A percentile compares a stretch with the other conserved stretches of the same genome.
phyloP scores from a whole-genome alignment of 257 asterid species.

The Vinca minor region DNA sequence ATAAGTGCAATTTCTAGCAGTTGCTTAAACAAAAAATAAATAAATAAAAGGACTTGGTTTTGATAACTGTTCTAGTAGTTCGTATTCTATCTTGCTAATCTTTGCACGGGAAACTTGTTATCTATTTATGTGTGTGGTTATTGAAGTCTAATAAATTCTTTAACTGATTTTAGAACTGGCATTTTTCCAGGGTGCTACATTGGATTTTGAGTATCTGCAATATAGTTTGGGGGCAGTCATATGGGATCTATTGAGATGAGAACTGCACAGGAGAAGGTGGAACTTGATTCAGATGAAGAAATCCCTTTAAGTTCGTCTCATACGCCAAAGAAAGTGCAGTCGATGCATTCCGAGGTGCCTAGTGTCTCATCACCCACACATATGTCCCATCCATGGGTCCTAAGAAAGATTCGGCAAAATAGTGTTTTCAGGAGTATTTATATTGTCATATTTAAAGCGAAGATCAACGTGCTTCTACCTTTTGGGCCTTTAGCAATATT shows the following conservation, averaged over 20 bases:
- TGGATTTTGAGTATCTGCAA: not conserved
- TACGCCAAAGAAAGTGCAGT: constrained; percentile 30
- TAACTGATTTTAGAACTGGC: not conserved
- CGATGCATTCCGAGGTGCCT: constrained; percentile 42
- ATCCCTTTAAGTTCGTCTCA: constrained; percentile 42
- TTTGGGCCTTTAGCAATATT: constrained; percentile 77
- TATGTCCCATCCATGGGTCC: constrained; percentile 36
- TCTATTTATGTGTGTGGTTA: not conserved
- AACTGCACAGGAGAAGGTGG: constrained; percentile 40
- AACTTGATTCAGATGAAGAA: constrained; percentile 64
- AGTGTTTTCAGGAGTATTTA: constrained; percentile 59
- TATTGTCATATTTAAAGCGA: constrained; percentile 61
- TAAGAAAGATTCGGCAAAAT: constrained; percentile 35
- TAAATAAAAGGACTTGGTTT: not conserved
- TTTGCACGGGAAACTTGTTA: too few species aligned
- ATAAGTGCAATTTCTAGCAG: constrained; percentile 4
- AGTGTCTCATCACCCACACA: constrained; percentile 30
- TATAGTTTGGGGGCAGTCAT: not conserved
- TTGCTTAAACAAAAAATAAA: not conserved
- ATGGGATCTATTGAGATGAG: constrained; percentile 27
- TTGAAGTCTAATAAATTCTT: not conserved
- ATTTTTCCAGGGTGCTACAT: not conserved
- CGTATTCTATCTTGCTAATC: not conserved
- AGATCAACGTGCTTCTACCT: constrained; percentile 70
- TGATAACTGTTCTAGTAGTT: not conserved